phyloP scores from a whole-genome alignment of 1,284 basidiomycete genomes.

The Ustilago curta region DNA sequence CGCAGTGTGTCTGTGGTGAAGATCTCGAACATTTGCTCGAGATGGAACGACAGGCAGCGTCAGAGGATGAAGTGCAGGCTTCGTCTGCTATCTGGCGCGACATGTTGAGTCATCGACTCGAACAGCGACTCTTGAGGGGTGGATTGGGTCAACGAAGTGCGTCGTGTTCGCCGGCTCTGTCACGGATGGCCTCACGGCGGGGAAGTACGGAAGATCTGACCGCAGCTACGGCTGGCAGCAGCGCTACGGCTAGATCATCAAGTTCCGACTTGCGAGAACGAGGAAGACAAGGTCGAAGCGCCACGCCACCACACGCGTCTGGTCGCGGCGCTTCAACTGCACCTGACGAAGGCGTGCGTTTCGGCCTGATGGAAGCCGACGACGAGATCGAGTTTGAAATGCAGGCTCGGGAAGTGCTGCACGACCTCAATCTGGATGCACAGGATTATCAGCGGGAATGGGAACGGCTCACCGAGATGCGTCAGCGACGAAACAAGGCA shows the following conservation, averaged over 20 bases:
- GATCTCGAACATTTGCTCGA: slow-evolving; percentile 39
- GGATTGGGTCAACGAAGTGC: slow-evolving; percentile 12
- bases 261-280: slow-evolving; percentile 4
- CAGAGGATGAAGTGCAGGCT: slow-evolving; percentile 40
- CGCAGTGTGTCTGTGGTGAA: slow-evolving; percentile 56
- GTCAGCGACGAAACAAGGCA: slow-evolving; percentile 38
- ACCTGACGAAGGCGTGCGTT: slow-evolving; percentile 21
- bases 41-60: slow-evolving; percentile 43
- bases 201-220: slow-evolving; percentile 25
- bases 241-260: background rate
- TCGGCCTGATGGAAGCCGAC: slow-evolving; percentile 44
- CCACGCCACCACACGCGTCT: background rate
- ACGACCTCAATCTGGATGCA: slow-evolving; percentile 32
- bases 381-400: slow-evolving; percentile 53
- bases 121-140: slow-evolving; percentile 30
- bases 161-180: slow-evolving; percentile 22
- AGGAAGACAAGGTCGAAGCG: slow-evolving; percentile 12
- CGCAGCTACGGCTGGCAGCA: background rate
- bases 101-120: slow-evolving; percentile 40
- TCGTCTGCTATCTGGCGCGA: slow-evolving; percentile 46
- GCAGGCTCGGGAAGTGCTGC: slow-evolving; percentile 45
- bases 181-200: slow-evolving; percentile 23
- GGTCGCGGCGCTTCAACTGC: slow-evolving; percentile 7
- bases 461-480: slow-evolving; percentile 36
- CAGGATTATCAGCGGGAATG: slow-evolving; percentile 43